Conservation (phyloP, 306 rosid genomes). For the Dicorynia guianensis region DNA sequence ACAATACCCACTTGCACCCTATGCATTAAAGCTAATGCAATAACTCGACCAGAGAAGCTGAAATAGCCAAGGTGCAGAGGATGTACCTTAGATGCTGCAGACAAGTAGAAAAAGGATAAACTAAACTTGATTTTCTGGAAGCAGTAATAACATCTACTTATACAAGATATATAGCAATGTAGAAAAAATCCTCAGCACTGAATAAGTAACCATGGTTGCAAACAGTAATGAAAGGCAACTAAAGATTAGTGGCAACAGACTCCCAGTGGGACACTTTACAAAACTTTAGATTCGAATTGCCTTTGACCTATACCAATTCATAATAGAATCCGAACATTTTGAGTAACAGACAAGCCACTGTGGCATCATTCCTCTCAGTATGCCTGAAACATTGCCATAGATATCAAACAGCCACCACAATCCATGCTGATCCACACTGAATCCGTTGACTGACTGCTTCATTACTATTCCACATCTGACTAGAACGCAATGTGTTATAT, state of each 20-base stretch:
- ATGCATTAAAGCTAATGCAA: slow-evolving; percentile 95
- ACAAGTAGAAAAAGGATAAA: slow-evolving; percentile 41
- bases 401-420: not conserved
- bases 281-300: not conserved
- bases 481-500: too few species aligned
- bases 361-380: slow-evolving; percentile 4
- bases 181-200: slow-evolving; percentile 18
- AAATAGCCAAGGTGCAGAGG: slow-evolving; percentile 92
- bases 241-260: slow-evolving; percentile 9
- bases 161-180: slow-evolving; percentile 27
- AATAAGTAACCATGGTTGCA: slow-evolving; percentile 3
- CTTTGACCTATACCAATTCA: not conserved
- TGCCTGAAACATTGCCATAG: not conserved
- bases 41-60: slow-evolving; percentile 82
- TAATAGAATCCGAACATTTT: slow-evolving; percentile 12
- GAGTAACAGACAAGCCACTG: slow-evolving; percentile 28
- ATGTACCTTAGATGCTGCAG: slow-evolving; percentile 87
- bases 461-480: not conserved
- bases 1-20: slow-evolving; percentile 91
- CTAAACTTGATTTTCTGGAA: slow-evolving; percentile 27
- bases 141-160: slow-evolving; percentile 25
- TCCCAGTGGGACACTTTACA: slow-evolving; percentile 13
- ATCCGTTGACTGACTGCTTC: not conserved
- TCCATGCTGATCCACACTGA: not conserved
- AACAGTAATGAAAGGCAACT: slow-evolving; percentile 1